Evolutionary conservation across 208 protist species (phyloP).

Genomic region (Trypanosoma boissoni): DNA sequence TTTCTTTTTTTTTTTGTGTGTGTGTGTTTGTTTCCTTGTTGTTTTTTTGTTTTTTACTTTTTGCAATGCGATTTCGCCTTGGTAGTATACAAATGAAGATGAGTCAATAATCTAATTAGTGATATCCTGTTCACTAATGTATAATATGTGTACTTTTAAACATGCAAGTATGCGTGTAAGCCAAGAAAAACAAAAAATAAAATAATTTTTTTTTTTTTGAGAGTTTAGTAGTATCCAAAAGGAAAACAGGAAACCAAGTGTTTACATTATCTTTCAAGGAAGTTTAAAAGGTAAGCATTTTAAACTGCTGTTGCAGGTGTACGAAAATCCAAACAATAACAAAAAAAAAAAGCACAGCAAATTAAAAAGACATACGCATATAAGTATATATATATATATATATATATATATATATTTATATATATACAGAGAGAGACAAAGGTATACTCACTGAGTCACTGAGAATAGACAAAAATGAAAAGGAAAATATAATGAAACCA

Average conservation of each 20-base stretch:
- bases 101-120: too few relatives aligned
- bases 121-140: too few relatives aligned
- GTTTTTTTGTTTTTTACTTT: too few relatives aligned
- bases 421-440: constrained; percentile 6
- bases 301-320: not conserved
- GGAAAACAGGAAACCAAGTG: too few relatives aligned
- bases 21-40: not conserved
- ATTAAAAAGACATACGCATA: not conserved
- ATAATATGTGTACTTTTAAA: too few relatives aligned
- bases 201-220: not conserved
- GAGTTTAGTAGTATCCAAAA: not conserved
- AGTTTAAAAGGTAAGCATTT: too few relatives aligned
- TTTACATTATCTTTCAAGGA: too few relatives aligned
- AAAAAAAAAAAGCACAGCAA: constrained; percentile 11
- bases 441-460: not conserved
- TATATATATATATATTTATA: not conserved
- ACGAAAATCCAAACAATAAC: constrained; percentile 2
- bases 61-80: too few relatives aligned
- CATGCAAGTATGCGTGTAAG: too few relatives aligned
- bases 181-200: not conserved
- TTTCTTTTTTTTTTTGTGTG: not conserved
- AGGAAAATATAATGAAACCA: constrained; percentile 2
- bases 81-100: too few relatives aligned
- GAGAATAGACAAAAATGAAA: not conserved
- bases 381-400: not conserved